Base-by-base conservation (phyloP, 768 basidiomycete genomes). In the Mrakia hoshinonis region DNA sequence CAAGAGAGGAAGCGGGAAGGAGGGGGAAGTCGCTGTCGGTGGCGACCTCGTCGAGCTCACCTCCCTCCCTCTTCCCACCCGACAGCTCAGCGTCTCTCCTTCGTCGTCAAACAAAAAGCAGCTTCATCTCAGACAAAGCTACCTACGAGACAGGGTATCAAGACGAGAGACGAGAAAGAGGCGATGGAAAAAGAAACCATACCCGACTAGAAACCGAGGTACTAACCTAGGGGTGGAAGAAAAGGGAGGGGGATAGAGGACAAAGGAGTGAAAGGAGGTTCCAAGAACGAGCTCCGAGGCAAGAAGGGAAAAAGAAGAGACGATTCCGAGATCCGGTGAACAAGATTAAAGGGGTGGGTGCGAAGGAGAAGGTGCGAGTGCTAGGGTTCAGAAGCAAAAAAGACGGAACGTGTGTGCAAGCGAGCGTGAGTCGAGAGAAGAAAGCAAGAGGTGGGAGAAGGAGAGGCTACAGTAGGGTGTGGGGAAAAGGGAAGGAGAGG, bases 231-330 rank as follows among this genome's bases (percentile, higher is more conserved):
- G 38, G 36, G 0, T 34, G 36, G 58, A 20, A 34, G 38, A 43
- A n/a, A 20, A 36, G n/a, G 38, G 31, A 43, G 7, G 26, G 26
- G 39, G 38, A 38, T 12, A 38, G 38, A 38, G 7, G 38, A 20
- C 4, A 62, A 43, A 24, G 18, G 61, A 39, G 22, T 10, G 36
- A 36, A 26, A 26, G n/a, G n/a, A n/a, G 43, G 43, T 6, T 43
- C 43, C 43, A n/a, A n/a, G 51, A 29, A 52, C 22, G 22, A 52
- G 51, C 20, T 39, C 36, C 38, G 12, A 51, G 18, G 36, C 2
- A 31, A 31, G 55, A 69, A 58, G 24, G 68, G 11, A 29, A 61
- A 29, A 43, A 62, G 61, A 62, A 62, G 26, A 29, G 36, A 38
- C 38, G 38, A 62, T 20, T 18, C 22, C 20, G 55, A 58, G 61